phyloP scores from a whole-genome alignment of 2,329 filamentous ascomycete genomes.

The Diaporthe capsici region DNA sequence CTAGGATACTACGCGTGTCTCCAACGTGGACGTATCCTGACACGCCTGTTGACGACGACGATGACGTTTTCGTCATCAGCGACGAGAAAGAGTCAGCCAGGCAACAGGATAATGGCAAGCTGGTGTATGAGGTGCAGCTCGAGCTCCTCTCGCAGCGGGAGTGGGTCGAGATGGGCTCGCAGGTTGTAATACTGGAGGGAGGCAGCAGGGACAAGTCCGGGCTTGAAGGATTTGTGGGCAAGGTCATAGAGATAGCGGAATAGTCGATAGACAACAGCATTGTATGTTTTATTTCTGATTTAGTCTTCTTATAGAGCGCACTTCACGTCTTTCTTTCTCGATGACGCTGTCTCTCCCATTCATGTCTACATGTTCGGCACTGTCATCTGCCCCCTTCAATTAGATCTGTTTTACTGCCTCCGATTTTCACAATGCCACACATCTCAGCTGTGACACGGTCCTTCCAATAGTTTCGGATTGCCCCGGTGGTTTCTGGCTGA shows the following conservation, averaged over 20 bases:
- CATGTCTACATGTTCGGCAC: background rate
- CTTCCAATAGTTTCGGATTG: background rate
- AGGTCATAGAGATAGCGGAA: slow-evolving; percentile 73
- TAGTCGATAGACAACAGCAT: slow-evolving; percentile 50
- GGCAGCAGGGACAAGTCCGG: slow-evolving; percentile 76
- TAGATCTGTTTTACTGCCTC: background rate
- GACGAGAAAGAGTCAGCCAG: slow-evolving; percentile 58
- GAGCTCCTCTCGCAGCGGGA: slow-evolving; percentile 79
- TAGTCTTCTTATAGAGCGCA: background rate
- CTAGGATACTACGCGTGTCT: slow-evolving; percentile 76
- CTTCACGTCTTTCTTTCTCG: background rate
- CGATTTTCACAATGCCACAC: background rate
- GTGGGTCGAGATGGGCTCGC: slow-evolving; percentile 80
- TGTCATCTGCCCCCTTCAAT: too few species aligned
- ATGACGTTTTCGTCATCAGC: slow-evolving; percentile 72
- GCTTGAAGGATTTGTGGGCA: slow-evolving; percentile 80
- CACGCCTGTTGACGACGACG: slow-evolving; percentile 54
- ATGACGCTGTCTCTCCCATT: background rate
- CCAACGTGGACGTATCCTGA: slow-evolving; percentile 45
- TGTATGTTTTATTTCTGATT: background rate
- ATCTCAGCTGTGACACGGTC: too few species aligned
- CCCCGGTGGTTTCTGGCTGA: background rate
- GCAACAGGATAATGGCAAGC: slow-evolving; percentile 45
- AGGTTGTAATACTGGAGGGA: slow-evolving; percentile 79
- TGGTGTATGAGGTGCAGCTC: slow-evolving; percentile 71